These are phyloP conservation scores for Giardia muris DNA, from an alignment of 208 protist genomes.

Conservation along the genomic window DNA sequence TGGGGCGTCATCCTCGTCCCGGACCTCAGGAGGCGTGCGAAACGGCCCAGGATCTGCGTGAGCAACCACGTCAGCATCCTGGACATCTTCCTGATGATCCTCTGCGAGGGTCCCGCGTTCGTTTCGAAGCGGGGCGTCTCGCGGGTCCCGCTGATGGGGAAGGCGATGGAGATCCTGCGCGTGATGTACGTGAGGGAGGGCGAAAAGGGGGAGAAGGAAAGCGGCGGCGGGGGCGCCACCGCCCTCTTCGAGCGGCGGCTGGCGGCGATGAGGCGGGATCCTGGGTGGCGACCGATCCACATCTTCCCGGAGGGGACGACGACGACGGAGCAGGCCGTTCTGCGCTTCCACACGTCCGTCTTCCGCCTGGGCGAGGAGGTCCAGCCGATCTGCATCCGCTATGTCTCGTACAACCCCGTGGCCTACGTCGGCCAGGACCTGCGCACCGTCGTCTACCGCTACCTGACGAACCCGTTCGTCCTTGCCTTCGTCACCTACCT, in stretches of 20 bases:
- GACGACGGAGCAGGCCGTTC: conserved; percentile 45
- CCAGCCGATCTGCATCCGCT: conserved; percentile 49
- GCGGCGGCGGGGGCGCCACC: no score
- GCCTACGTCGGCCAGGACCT: background rate
- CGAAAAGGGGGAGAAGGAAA: no score
- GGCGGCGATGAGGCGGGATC: no score
- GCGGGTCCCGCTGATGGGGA: background rate
- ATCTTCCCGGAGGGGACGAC: conserved; percentile 55
- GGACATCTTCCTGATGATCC: background rate
- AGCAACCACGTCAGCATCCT: background rate
- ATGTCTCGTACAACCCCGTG: conserved; percentile 15
- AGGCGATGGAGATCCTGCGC: background rate
- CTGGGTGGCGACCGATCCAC: conserved; percentile 36
- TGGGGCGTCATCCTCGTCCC: background rate
- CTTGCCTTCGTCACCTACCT: background rate
- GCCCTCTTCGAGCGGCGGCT: no score
- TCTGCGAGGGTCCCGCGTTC: background rate
- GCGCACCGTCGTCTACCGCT: background rate
- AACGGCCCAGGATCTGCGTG: background rate
- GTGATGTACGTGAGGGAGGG: background rate
- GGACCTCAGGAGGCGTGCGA: background rate
- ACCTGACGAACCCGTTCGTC: background rate
- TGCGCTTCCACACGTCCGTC: conserved; percentile 49
- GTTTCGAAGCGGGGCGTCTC: background rate
- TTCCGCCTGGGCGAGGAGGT: conserved; percentile 49